Conservation (phyloP, 495 filamentous ascomycete genomes). For the Xanthoparmelia taractica region DNA sequence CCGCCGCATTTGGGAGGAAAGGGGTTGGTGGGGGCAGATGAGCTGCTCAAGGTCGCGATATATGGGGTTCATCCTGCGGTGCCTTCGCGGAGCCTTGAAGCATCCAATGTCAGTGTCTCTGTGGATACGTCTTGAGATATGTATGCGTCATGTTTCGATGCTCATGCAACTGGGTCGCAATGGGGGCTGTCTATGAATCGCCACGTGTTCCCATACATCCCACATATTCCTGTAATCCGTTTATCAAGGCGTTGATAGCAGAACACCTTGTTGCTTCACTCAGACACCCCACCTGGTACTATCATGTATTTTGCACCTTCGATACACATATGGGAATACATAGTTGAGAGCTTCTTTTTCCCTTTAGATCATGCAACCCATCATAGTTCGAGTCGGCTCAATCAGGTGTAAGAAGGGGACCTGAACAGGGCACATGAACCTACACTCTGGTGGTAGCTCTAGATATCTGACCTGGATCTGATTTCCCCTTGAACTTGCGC, state of each 20-base stretch:
- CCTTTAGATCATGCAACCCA: neutral
- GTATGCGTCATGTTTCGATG: neutral
- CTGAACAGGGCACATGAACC: neutral
- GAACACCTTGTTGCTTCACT: neutral
- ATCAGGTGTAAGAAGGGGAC: neutral
- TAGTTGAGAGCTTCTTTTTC: no score
- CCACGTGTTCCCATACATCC: neutral
- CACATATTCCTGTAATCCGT: neutral
- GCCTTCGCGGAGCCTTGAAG: neutral
- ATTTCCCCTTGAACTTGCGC: neutral
- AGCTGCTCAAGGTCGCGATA: neutral
- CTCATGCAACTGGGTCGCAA: neutral
- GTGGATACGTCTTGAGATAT: neutral
- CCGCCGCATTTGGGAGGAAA: conserved; percentile 11
- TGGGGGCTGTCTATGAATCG: neutral
- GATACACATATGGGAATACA: neutral
- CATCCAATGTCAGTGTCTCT: neutral
- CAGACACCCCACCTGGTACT: neutral
- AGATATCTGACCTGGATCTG: neutral
- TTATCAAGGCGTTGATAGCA: neutral
- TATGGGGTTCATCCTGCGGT: neutral
- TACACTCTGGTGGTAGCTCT: neutral
- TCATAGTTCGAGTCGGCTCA: neutral
- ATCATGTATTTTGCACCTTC: neutral
- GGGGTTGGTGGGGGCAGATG: neutral